phyloP scores from a whole-genome alignment of 352 stramenopile species.

The Stramenopiles sp. region DNA sequence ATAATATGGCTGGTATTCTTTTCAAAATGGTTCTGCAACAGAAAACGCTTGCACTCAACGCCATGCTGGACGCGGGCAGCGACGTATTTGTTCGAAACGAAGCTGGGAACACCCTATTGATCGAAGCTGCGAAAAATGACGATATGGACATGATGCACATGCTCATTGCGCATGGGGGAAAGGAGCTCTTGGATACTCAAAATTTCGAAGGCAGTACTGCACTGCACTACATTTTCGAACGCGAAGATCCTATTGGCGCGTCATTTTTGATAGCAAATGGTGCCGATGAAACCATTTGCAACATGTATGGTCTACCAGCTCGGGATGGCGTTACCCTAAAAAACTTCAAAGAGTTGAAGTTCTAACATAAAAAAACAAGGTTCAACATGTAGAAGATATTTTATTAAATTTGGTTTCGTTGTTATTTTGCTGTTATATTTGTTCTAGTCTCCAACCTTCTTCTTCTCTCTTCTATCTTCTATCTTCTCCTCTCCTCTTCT shows the following conservation, averaged over 20 bases:
- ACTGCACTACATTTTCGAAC: background rate
- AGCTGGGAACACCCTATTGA: background rate
- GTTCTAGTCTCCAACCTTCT: no score
- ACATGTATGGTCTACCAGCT: background rate
- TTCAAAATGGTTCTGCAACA: background rate
- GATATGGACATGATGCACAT: background rate
- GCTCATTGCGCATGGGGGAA: background rate
- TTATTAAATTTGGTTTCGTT: no score
- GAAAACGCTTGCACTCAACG: background rate
- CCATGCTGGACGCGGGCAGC: background rate
- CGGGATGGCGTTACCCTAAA: background rate
- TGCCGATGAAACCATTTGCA: background rate
- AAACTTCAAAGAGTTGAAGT: background rate
- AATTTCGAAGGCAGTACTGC: background rate
- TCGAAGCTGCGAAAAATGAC: background rate
- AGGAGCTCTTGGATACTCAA: background rate
- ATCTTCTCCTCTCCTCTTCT: no score
- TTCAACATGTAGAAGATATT: no score
- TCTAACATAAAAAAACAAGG: background rate
- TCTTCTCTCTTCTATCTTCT: no score
- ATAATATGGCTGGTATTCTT: background rate
- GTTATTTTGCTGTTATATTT: no score
- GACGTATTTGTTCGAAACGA: background rate
- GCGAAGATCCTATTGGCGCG: background rate
- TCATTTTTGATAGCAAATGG: conserved; percentile 7